phyloP scores from a whole-genome alignment of 73 alveolate species.

The Blepharisma japonicum region DNA sequence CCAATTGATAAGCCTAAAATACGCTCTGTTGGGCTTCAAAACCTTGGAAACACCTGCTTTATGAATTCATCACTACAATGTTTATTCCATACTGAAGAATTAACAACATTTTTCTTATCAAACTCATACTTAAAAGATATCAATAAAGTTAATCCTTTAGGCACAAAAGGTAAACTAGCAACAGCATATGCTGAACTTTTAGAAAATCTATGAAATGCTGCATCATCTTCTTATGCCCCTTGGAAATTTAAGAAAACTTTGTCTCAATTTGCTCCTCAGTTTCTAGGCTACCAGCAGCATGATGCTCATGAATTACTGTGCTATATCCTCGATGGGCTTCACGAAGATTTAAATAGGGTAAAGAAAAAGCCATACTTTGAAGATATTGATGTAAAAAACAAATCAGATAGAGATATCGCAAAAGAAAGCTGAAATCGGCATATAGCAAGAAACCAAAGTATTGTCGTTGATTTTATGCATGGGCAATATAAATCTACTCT shows the following conservation, averaged over 20 bases:
- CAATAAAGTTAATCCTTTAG: slow-evolving; percentile 85
- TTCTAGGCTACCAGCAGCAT: slow-evolving; percentile 82
- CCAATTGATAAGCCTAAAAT: background rate
- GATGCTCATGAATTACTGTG: slow-evolving; percentile 92
- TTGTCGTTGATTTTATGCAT: slow-evolving; percentile 89
- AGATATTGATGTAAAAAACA: slow-evolving; percentile 52
- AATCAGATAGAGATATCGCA: slow-evolving; percentile 82
- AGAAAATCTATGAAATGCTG: slow-evolving; percentile 46
- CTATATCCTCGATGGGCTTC: slow-evolving; percentile 92
- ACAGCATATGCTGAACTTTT: slow-evolving; percentile 62
- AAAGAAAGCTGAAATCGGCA: slow-evolving; percentile 80
- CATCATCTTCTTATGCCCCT: slow-evolving; percentile 43
- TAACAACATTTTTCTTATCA: slow-evolving; percentile 73
- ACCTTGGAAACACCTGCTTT: slow-evolving; percentile 99
- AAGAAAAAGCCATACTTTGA: slow-evolving; percentile 81
- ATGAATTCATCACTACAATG: slow-evolving; percentile 97
- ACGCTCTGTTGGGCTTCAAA: slow-evolving; percentile 61
- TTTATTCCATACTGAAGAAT: slow-evolving; percentile 76
- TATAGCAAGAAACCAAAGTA: slow-evolving; percentile 85
- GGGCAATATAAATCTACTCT: slow-evolving; percentile 93
- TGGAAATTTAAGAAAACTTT: slow-evolving; percentile 46
- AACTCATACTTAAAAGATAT: slow-evolving; percentile 64
- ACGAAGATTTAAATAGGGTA: slow-evolving; percentile 94
- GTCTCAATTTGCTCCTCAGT: slow-evolving; percentile 48
- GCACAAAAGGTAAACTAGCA: slow-evolving; percentile 80